Evolutionary conservation across 805 yeast species (phyloP).

Genomic region (Starmerella floricola): DNA sequence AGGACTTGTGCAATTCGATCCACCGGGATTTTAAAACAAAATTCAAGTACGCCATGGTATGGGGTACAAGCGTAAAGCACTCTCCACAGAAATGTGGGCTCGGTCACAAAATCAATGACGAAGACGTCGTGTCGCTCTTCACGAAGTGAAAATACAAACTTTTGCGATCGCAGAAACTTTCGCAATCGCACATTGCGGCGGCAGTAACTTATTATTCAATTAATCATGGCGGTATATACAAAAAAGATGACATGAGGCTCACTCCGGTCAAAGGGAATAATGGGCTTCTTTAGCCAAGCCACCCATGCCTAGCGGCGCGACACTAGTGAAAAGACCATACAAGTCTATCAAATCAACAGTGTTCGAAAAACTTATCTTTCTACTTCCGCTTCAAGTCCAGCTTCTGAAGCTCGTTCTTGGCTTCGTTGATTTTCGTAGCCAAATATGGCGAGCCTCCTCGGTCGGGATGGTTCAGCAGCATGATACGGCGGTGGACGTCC

Average conservation of each 20-base stretch:
- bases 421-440: slow-evolving; percentile 78
- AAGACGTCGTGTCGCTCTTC: slow-evolving; percentile 85
- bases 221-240: too few relatives aligned
- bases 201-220: not conserved
- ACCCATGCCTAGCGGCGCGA: too few relatives aligned
- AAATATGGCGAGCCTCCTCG: slow-evolving; percentile 73
- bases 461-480: slow-evolving; percentile 81
- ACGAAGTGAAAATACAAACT: slow-evolving; percentile 42
- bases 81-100: slow-evolving; percentile 96
- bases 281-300: too few relatives aligned
- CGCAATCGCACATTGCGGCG: not conserved
- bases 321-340: not conserved
- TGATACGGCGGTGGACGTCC: slow-evolving; percentile 58
- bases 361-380: not conserved
- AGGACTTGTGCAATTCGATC: slow-evolving; percentile 79
- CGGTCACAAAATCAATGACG: slow-evolving; percentile 71
- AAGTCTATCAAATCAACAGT: too few relatives aligned
- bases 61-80: slow-evolving; percentile 94
- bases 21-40: slow-evolving; percentile 86
- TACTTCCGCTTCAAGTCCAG: slow-evolving; percentile 24
- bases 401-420: slow-evolving; percentile 66
- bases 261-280: too few relatives aligned
- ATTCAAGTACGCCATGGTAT: slow-evolving; percentile 86
- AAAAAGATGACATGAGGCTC: not conserved
- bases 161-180: not conserved